These are phyloP conservation scores for Stromatinia cepivora DNA, from an alignment of 2,329 filamentous ascomycete species.

Conservation along the genomic window DNA sequence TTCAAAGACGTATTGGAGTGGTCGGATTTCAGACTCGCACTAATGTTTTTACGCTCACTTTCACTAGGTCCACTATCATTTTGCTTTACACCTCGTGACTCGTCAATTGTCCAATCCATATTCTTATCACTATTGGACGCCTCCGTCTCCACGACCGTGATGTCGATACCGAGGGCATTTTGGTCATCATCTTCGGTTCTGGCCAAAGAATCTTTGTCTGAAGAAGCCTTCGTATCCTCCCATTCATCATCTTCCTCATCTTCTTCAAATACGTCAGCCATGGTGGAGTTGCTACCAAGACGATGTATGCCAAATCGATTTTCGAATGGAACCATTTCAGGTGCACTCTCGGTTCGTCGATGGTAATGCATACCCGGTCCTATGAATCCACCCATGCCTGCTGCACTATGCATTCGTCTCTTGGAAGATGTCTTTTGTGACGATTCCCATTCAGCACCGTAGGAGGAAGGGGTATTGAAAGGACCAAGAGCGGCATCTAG, in stretches of 20 bases:
- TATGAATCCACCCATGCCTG: conserved; percentile 66
- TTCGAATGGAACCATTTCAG: conserved; percentile 63
- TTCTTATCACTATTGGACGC: conserved; percentile 42
- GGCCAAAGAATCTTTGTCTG: conserved; percentile 41
- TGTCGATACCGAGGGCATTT: conserved; percentile 44
- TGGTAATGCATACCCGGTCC: conserved; percentile 75
- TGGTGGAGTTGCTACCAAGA: conserved; percentile 67
- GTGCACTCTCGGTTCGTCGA: conserved; percentile 76
- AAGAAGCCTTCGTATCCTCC: conserved; percentile 41
- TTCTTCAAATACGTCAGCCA: conserved; percentile 87
- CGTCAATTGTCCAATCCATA: conserved; percentile 46
- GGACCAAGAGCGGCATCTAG: conserved; percentile 90
- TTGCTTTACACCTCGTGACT: conserved; percentile 44
- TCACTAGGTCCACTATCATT: conserved; percentile 52
- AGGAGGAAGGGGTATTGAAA: conserved; percentile 75
- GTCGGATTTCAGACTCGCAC: conserved; percentile 47
- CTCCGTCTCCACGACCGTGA: conserved; percentile 49
- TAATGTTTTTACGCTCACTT: conserved; percentile 42
- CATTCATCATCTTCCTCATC: conserved; percentile 63
- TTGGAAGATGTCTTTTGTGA: conserved; percentile 62
- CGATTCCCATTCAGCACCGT: conserved; percentile 66
- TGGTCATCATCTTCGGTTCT: conserved; percentile 43
- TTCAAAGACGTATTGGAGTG: conserved; percentile 53
- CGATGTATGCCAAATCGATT: conserved; percentile 60
- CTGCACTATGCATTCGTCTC: conserved; percentile 74